Evolutionary conservation across 2,329 filamentous ascomycete genomes (phyloP), one percentile per base, ranked within the genome.

Genomic region (Daldinia sp.): DNA sequence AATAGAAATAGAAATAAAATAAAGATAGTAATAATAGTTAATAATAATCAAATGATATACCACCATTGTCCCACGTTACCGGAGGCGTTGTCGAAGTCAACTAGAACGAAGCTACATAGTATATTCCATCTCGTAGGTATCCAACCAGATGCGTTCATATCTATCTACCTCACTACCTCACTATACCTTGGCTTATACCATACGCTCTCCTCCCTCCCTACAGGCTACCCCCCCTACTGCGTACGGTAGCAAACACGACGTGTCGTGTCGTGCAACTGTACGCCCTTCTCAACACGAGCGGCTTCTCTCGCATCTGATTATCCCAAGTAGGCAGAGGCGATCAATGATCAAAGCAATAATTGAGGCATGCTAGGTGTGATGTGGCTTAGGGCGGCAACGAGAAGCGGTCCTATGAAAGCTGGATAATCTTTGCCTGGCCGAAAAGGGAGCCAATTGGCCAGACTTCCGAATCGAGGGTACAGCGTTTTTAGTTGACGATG

Each of bases 311-410:
- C 61, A 68, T 66, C 48, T 70, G 58, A 69, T 72, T 64, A 55
- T 70, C 64, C 64, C 41, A 70, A 67, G 69, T 55, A 70, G 69
- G 62, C 12, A 59, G 59, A 70, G 64, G 46, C 64, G 69, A 72
- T 69, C 62, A 56, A 56, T 57, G 69, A 46, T 56, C 39, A 67
- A 70, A 64, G 35, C 57, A 51, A 70, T 61, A 65, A 67, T 65
- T 56, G 56, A 72, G 59, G 53, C 61, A 67, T 65, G 63, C 57
- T 60, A 70, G 68, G 68, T 72, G 64, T 66, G 68, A 67, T 60
- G 72, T 74, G 69, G 71, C 71, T 76, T 74, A 73, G 63, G 69
- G 72, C 72, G 71, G 71, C 73, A 70, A 70, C 28, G 63, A 68
- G 62, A 73, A 72, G 63, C 61, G 63, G 68, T 51, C 69, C 69